phyloP scores from a whole-genome alignment of 1,139 yeast species.

The Petasospora rhodanensis region DNA sequence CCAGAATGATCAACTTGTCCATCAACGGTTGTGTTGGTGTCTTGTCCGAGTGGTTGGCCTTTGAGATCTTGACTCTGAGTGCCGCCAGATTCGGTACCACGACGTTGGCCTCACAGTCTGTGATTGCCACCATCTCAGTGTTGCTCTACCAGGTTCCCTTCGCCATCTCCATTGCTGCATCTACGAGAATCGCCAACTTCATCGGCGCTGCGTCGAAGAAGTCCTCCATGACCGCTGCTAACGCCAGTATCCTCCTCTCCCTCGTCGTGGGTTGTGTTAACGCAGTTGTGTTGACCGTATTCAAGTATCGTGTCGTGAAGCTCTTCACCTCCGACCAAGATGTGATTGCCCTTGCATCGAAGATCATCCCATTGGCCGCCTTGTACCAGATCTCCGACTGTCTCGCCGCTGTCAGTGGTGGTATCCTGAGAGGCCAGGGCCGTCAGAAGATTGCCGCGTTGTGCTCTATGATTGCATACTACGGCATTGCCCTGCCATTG shows the following conservation, averaged over 20 bases:
- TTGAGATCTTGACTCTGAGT: constrained; percentile 57
- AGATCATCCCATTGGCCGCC: constrained; percentile 51
- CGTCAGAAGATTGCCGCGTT: constrained; percentile 60
- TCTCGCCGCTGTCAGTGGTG: constrained; percentile 47
- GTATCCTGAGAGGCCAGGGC: constrained; percentile 62
- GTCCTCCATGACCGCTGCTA: constrained; percentile 41
- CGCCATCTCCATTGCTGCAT: constrained; percentile 68
- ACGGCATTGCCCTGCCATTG: constrained; percentile 51
- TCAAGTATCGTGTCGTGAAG: constrained; percentile 39
- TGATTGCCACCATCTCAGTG: constrained; percentile 65
- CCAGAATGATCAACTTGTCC: constrained; percentile 46
- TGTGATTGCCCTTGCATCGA: constrained; percentile 46
- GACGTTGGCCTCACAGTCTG: constrained; percentile 68
- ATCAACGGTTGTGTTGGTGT: constrained; percentile 63
- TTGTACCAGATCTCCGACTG: constrained; percentile 55
- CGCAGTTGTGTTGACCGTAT: constrained; percentile 35
- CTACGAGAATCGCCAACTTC: constrained; percentile 74
- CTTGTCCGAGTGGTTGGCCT: constrained; percentile 67
- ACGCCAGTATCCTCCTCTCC: constrained; percentile 40
- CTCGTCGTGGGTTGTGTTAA: constrained; percentile 40
- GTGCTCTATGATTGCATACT: constrained; percentile 50
- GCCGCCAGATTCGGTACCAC: constrained; percentile 63
- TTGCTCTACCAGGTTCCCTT: constrained; percentile 70
- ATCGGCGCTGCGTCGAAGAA: constrained; percentile 63
- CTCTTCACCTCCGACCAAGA: constrained; percentile 47